Evolutionary conservation across 2,329 filamentous ascomycete species (phyloP).

Genomic region (Fusarium beomiforme): DNA sequence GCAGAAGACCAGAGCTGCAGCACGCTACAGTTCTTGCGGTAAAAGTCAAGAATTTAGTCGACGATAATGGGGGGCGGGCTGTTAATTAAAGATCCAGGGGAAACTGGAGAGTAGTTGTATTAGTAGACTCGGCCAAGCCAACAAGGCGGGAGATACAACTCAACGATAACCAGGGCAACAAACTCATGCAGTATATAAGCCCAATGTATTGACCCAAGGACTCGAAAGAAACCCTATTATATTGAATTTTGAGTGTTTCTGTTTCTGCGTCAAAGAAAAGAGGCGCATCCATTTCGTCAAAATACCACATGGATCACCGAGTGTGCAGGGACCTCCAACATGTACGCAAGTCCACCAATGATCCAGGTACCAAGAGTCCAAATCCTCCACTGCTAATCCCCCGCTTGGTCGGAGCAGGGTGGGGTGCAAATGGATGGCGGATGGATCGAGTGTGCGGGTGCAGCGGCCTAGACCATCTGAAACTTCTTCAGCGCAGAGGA

Average conservation of each 20-base stretch:
- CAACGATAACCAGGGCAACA: neutral
- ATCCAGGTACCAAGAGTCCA: constrained; percentile 32
- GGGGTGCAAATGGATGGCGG: neutral
- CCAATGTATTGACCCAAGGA: neutral
- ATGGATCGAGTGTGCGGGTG: constrained; percentile 19
- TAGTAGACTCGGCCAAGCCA: neutral
- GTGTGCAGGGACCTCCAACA: constrained; percentile 30
- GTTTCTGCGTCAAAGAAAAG: neutral
- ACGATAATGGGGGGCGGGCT: constrained; percentile 9
- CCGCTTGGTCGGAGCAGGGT: constrained; percentile 27
- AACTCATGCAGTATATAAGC: neutral
- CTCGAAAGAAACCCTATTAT: neutral
- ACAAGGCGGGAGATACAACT: neutral
- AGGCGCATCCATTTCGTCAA: constrained; percentile 7
- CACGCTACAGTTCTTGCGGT: constrained; percentile 16
- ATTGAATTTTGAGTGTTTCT: neutral
- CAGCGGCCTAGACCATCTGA: constrained; percentile 31
- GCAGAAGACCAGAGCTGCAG: neutral
- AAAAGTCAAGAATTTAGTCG: constrained; percentile 9
- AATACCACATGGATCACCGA: constrained; percentile 20
- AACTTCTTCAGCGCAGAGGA: constrained; percentile 20
- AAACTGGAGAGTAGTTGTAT: neutral
- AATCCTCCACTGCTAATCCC: constrained; percentile 19
- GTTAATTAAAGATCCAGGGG: constrained; percentile 19
- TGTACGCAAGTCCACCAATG: constrained; percentile 35